phyloP scores from a whole-genome alignment of 1,284 basidiomycete genomes.

The Pterulicium gracile region DNA sequence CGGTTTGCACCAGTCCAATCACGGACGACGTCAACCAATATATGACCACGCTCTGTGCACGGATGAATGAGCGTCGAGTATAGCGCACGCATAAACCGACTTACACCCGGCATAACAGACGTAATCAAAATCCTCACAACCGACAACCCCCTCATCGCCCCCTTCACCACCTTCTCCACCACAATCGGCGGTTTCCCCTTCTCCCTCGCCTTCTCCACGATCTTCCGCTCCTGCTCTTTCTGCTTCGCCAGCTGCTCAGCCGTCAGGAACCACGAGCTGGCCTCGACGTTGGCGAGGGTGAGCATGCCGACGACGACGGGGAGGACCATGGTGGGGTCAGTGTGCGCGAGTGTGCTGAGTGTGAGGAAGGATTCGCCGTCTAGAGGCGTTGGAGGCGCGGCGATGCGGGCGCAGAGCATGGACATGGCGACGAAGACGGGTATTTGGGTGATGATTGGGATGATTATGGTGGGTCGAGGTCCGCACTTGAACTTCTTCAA shows the following conservation, averaged over 20 bases:
- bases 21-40: conserved; percentile 82
- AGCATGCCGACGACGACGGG: conserved; percentile 65
- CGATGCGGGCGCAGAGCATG: conserved; percentile 44
- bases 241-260: conserved; percentile 38
- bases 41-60: conserved; percentile 55
- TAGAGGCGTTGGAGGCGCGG: conserved; percentile 48
- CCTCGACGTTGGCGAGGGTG: conserved; percentile 71
- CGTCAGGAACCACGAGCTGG: conserved; percentile 57
- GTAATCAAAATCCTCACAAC: conserved; percentile 68
- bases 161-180: conserved; percentile 50
- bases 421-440: conserved; percentile 65
- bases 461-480: conserved; percentile 45
- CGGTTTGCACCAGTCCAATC: conserved; percentile 73
- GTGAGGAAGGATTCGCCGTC: conserved; percentile 69
- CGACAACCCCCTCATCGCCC: conserved; percentile 47
- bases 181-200: conserved; percentile 31
- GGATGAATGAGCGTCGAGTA: conserved; percentile 7
- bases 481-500: conserved; percentile 46
- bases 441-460: conserved; percentile 58
- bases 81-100: conserved; percentile 15
- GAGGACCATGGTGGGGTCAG: conserved; percentile 59
- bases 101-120: conserved; percentile 70
- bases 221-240: conserved; percentile 32
- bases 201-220: conserved; percentile 30
- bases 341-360: conserved; percentile 56